Evolutionary conservation across 495 filamentous ascomycete genomes (phyloP).

Genomic region (Aspergillus hancockii): DNA sequence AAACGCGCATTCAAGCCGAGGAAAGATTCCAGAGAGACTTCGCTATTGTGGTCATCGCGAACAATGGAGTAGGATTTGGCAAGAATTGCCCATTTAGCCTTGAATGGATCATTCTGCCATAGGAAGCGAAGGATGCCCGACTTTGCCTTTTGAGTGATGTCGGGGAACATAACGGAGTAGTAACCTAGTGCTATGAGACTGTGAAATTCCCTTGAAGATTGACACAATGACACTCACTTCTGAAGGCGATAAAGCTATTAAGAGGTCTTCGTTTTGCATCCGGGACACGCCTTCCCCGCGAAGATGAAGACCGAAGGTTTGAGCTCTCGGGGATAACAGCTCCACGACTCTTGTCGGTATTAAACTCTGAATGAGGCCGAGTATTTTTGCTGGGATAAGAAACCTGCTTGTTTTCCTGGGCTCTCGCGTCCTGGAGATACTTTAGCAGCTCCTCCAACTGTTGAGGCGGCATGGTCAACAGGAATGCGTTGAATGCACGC

Average conservation of each 20-base stretch:
- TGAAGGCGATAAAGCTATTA: constrained; percentile 51
- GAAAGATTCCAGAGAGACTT: constrained; percentile 40
- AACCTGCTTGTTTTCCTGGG: constrained; percentile 4
- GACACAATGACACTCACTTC: constrained; percentile 37
- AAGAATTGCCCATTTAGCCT: constrained; percentile 49
- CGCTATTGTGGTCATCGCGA: constrained; percentile 44
- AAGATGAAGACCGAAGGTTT: constrained; percentile 2
- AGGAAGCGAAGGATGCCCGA: constrained; percentile 42
- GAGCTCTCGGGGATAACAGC: background rate
- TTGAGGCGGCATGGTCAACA: constrained; percentile 18
- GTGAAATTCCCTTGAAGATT: background rate
- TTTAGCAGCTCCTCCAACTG: constrained; percentile 18
- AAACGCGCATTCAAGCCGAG: constrained; percentile 34
- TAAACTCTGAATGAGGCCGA: background rate
- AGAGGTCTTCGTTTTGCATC: constrained; percentile 31
- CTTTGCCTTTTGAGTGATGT: constrained; percentile 41
- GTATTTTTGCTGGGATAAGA: background rate
- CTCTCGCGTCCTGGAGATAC: constrained; percentile 8
- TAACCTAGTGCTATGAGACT: constrained; percentile 36
- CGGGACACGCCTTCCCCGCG: constrained; percentile 10
- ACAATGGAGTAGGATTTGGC: constrained; percentile 51
- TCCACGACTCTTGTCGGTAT: background rate
- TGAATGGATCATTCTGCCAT: constrained; percentile 47
- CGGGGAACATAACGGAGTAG: constrained; percentile 39
- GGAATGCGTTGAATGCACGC: constrained; percentile 22